Evolutionary conservation across 1,284 basidiomycete genomes (phyloP).

Genomic region (Trametes versicolor): DNA sequence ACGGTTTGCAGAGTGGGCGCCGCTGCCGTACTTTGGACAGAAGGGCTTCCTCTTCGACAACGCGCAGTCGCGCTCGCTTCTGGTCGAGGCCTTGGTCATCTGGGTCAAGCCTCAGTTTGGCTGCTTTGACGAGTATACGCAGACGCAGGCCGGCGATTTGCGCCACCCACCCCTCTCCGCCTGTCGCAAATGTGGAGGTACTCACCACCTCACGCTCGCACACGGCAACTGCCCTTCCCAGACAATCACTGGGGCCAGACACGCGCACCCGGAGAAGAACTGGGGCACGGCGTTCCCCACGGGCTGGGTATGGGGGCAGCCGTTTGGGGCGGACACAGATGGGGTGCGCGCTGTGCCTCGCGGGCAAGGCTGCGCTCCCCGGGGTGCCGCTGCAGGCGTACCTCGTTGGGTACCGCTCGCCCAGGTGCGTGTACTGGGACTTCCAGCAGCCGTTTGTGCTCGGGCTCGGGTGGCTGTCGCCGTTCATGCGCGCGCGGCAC

Average conservation of each 20-base stretch:
- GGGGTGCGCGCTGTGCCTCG: slow-evolving; percentile 34
- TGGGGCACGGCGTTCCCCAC: slow-evolving; percentile 40
- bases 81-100: slow-evolving; percentile 89
- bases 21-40: no score
- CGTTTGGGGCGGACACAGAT: slow-evolving; percentile 32
- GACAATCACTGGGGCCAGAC: slow-evolving; percentile 28
- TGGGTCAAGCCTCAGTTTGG: slow-evolving; percentile 98
- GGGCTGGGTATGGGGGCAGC: slow-evolving; percentile 43
- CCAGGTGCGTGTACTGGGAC: slow-evolving; percentile 32
- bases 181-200: no score
- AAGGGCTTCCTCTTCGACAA: slow-evolving; percentile 91
- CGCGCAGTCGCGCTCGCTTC: slow-evolving; percentile 77
- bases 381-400: slow-evolving; percentile 38
- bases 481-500: slow-evolving; percentile 34
- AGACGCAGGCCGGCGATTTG: slow-evolving; percentile 69
- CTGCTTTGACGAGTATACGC: slow-evolving; percentile 84
- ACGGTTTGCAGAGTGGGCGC: no score
- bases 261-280: slow-evolving; percentile 43
- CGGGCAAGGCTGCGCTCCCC: slow-evolving; percentile 38
- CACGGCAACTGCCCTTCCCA: no score
- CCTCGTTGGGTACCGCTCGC: slow-evolving; percentile 41
- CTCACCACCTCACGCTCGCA: no score
- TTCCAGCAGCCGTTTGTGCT: slow-evolving; percentile 38
- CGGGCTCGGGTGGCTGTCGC: slow-evolving; percentile 28
- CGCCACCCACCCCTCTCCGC: no score